Conservation (phyloP, 2,329 filamentous ascomycete species). For the Trichophyton verrucosum region DNA sequence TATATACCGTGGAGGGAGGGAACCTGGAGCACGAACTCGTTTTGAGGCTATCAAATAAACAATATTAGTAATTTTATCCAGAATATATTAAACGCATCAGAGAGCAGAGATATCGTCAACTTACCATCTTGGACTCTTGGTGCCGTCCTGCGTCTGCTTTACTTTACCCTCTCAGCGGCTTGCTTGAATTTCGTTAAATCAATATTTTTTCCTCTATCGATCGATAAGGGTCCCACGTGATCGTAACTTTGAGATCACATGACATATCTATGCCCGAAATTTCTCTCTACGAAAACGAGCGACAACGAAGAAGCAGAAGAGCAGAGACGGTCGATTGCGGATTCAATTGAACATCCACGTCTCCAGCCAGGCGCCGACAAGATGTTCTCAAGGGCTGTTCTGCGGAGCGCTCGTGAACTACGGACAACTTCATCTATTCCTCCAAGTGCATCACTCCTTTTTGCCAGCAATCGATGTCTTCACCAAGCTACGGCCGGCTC, state of each 20-base stretch:
- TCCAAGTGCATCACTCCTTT: conserved; percentile 10
- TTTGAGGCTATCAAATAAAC: conserved; percentile 25
- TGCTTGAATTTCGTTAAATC: background rate
- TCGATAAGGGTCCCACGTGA: background rate
- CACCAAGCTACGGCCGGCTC: conserved; percentile 26
- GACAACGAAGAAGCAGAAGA: background rate
- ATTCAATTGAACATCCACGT: background rate
- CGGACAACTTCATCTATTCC: conserved; percentile 7
- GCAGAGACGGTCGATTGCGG: background rate
- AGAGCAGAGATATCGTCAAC: background rate
- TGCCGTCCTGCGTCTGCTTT: background rate
- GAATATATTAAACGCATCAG: background rate
- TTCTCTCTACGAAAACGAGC: background rate
- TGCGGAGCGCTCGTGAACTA: conserved; percentile 19
- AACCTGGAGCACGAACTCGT: conserved; percentile 29
- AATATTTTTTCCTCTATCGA: background rate
- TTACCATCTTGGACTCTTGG: conserved; percentile 13
- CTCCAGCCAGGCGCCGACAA: background rate
- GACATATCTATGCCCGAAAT: background rate
- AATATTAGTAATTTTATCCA: conserved; percentile 8
- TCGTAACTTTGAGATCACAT: background rate
- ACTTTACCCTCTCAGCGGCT: background rate
- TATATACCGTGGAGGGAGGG: background rate
- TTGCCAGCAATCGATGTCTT: conserved; percentile 27
- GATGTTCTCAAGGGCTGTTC: conserved; percentile 29